Base-by-base conservation (phyloP, 2,329 filamentous ascomycete species). In the Trichoderma sp. region DNA sequence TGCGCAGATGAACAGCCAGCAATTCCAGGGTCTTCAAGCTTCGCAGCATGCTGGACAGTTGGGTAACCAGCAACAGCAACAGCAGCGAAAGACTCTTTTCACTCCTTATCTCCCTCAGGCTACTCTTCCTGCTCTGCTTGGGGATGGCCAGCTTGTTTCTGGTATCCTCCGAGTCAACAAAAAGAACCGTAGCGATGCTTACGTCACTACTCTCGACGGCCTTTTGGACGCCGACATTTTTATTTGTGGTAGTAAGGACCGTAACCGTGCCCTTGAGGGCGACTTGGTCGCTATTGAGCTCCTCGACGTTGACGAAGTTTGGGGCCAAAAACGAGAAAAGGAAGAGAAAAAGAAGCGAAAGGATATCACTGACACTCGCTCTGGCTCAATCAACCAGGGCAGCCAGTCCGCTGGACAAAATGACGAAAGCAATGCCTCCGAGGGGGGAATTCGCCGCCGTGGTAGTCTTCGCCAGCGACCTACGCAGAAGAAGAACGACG, bases 321-420 rank as follows among this genome's bases (percentile, higher is more conserved):
- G 96, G 96, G 89, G 91, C 29, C 96, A 99, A 84, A 99, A 99
- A 86, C 93, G 94, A 68, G 96, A 99, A 81, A 99, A 99, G 81
- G 96, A 99, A 82, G 96, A 99, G 81, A 99, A 99, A 88, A 99
- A 99, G 89, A 99, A 98, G 85, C 92, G 96, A 80, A 99, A 99
- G 86, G 96, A 99, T 77, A 97, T 97, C 70, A 96, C 94, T 40
- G 96, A 98, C 78, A 94, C 93, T 70, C 90, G 95, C 73, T 89
- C 88, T 64, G 91, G 91, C 73, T 91, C 91, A 72, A 91, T 88
- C 73, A 92, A 89, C 76, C 91, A 91, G 72, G 89, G 89, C 71
- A 89, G 87, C 75, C 87, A 91, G 78, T 86, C 87, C 72, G 84
- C 84, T 68, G 81, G 83, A 53, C 88, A 86, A 74, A 87, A 87